phyloP scores from a whole-genome alignment of 768 basidiomycete species.

The Tylopilus intermedius region DNA sequence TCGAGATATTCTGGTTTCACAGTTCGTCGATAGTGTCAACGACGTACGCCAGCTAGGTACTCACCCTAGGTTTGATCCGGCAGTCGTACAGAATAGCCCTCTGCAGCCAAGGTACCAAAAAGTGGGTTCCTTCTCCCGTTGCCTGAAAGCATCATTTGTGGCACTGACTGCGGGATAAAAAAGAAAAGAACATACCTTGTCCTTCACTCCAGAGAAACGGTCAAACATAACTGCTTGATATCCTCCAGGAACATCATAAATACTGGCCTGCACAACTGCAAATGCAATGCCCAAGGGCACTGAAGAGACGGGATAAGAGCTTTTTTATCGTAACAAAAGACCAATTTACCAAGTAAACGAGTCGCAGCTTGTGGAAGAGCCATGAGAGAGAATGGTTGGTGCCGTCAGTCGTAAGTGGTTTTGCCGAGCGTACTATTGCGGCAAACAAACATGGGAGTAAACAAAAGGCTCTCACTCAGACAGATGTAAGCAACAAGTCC shows the following conservation, averaged over 20 bases:
- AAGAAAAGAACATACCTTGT: constrained; percentile 46
- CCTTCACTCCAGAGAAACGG: constrained; percentile 87
- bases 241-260: constrained; percentile 81
- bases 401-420: not conserved
- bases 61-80: constrained; percentile 89
- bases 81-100: constrained; percentile 96
- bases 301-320: constrained; percentile 14
- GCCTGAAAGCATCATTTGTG: constrained; percentile 48
- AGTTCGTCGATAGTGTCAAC: constrained; percentile 2
- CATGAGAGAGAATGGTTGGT: constrained; percentile 32
- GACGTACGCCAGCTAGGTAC: constrained; percentile 21
- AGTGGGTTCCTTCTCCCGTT: constrained; percentile 89
- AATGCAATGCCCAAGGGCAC: constrained; percentile 39
- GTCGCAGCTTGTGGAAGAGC: constrained; percentile 46
- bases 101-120: constrained; percentile 94
- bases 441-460: constrained; percentile 24
- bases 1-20: constrained; percentile 81
- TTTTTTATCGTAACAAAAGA: not conserved
- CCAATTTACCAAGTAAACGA: constrained; percentile 44
- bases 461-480: not conserved
- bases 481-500: constrained; percentile 30
- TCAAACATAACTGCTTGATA: constrained; percentile 98
- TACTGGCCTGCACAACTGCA: constrained; percentile 45
- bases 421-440: not conserved
- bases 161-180: too few species aligned